Conservation (phyloP, 495 filamentous ascomycete species). For the Chlorociboria aeruginascens region DNA sequence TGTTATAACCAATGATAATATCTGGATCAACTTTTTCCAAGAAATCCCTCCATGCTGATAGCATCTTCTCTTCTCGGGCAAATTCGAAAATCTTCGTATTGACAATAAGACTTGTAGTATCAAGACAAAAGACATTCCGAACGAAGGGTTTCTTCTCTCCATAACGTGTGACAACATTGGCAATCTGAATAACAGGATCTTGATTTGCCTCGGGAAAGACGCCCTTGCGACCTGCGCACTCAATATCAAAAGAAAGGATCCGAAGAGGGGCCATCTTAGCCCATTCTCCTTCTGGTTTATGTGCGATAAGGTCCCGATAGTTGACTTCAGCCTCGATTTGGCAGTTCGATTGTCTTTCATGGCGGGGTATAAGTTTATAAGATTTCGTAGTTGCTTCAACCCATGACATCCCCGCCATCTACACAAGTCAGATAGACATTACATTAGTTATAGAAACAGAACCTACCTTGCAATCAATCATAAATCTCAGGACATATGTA, state of each 20-base stretch:
- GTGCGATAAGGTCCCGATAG: slow-evolving; percentile 74
- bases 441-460: neutral
- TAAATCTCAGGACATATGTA: slow-evolving; percentile 89
- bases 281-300: slow-evolving; percentile 89
- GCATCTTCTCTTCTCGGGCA: slow-evolving; percentile 69
- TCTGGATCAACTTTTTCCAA: slow-evolving; percentile 87
- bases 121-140: slow-evolving; percentile 89
- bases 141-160: slow-evolving; percentile 94
- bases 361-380: slow-evolving; percentile 51
- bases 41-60: slow-evolving; percentile 81
- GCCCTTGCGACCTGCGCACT: slow-evolving; percentile 94
- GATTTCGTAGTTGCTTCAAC: slow-evolving; percentile 68
- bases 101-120: slow-evolving; percentile 82
- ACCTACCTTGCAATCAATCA: slow-evolving; percentile 81
- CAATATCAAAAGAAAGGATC: slow-evolving; percentile 94
- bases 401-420: slow-evolving; percentile 95
- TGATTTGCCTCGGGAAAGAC: slow-evolving; percentile 87
- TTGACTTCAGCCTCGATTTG: slow-evolving; percentile 85
- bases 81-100: slow-evolving; percentile 88
- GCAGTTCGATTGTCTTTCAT: slow-evolving; percentile 71
- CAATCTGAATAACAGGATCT: slow-evolving; percentile 97
- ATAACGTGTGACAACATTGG: slow-evolving; percentile 91
- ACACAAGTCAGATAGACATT: slow-evolving; percentile 10
- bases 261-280: slow-evolving; percentile 95
- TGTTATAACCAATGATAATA: slow-evolving; percentile 98